Base-by-base conservation (phyloP, 2,329 filamentous ascomycete species). In the Colletotrichum trifolii region DNA sequence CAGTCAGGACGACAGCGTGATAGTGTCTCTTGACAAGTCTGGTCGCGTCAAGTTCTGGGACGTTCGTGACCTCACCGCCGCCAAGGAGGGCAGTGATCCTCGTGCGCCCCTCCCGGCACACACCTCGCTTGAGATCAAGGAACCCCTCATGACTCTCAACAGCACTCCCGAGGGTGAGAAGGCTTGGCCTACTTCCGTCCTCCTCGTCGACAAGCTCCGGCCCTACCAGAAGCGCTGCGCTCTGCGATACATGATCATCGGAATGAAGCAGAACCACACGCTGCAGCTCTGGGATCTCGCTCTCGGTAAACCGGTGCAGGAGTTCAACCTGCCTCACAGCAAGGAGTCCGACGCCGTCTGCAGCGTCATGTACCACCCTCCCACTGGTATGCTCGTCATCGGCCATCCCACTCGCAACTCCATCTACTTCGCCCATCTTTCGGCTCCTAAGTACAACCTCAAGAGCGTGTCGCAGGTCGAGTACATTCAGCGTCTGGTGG, bases 31-130 rank as follows among this genome's bases (percentile, higher is more conserved):
- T 56, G 96, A 99, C 78, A 99, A 99, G 82, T 95, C 94, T 65
- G 96, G 96, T 52, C 90, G 93, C 67, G 90, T 98, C 80, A 96
- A 97, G 79, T 97, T 99, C 83, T 99, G 96, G 96, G 96, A 99
- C 76, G 93, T 98, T 69, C 92, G 92, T 65, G 88, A 92, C 66
- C 85, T 97, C 60, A 91, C 85, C 2, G 81, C 84, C 15, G 78
- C 78, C 67, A 82, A 83, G 71, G 82, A 86, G 67, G 81, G 76
- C 64, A 83, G 81, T 9, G 83, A 86, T 67, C 77, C 81, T 10
- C 81, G 82, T 67, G 80, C 78, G 59, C 83, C 85, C 1, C 75
- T 84, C 73, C 87, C 87, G 8, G 83, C 82, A 2, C 82, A 85
- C 58, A 84, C 81, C 34, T 83, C 88, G 1, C 82, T 93, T 52